phyloP scores from a whole-genome alignment of 139 green algal genomes.

The Chlamydomonas sp. region DNA sequence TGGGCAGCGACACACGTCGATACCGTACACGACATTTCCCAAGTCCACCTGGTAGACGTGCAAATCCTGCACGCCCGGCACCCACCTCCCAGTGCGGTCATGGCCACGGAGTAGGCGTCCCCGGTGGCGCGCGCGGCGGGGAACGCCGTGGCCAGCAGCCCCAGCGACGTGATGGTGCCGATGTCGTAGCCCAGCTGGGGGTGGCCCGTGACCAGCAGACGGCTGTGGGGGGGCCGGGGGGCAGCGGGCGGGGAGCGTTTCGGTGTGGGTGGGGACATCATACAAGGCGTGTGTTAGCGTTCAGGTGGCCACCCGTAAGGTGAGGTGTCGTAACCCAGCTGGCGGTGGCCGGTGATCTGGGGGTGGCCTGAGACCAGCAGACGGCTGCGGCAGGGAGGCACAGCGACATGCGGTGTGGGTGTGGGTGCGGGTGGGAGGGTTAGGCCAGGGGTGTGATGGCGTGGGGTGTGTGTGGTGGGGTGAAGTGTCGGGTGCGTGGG shows the following conservation, averaged over 20 bases:
- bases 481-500: no score
- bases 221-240: constrained; percentile 25
- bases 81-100: constrained; percentile 45
- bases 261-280: not conserved
- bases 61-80: not conserved
- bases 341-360: no score
- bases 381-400: no score
- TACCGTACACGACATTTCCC: not conserved
- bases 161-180: constrained; percentile 51
- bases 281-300: not conserved
- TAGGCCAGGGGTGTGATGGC: no score
- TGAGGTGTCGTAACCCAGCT: no score
- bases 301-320: not conserved
- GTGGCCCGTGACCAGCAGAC: constrained; percentile 51
- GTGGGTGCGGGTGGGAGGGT: no score
- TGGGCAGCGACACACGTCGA: not conserved
- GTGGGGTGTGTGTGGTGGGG: no score
- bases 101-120: constrained; percentile 31
- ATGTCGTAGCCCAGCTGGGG: constrained; percentile 59
- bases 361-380: no score
- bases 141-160: constrained; percentile 34
- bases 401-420: no score
- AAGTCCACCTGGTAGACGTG: not conserved
- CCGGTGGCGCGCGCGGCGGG: constrained; percentile 18
- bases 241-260: not conserved